Evolutionary conservation across 495 filamentous ascomycete species (phyloP).

Genomic region (Staphylotrichum longicolle): DNA sequence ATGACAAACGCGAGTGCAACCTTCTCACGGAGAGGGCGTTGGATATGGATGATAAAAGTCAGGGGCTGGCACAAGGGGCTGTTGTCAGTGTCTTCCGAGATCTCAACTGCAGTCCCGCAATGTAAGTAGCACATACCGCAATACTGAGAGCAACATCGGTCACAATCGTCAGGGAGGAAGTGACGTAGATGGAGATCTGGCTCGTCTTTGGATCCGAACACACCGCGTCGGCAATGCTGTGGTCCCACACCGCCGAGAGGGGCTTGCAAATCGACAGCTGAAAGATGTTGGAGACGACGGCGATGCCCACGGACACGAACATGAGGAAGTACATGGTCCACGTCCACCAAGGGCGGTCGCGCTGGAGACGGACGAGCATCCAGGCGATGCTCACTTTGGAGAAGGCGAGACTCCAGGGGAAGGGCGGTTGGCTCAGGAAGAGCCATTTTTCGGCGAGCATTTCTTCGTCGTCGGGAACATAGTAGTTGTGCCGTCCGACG

Average conservation of each 20-base stretch:
- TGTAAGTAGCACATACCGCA: background rate
- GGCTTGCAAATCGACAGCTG: background rate
- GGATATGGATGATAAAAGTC: background rate
- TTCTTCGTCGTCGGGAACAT: background rate
- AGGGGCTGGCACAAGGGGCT: background rate
- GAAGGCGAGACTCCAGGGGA: constrained; percentile 4
- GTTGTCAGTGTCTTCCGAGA: background rate
- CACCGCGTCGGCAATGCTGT: background rate
- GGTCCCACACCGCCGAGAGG: constrained; percentile 2
- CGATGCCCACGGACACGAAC: background rate
- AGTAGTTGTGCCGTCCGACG: constrained; percentile 4
- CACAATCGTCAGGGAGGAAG: background rate
- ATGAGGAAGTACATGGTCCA: constrained; percentile 10
- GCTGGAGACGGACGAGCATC: constrained; percentile 4
- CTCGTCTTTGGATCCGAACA: background rate
- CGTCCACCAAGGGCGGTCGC: constrained; percentile 1
- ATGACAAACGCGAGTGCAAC: background rate
- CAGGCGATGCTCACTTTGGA: constrained; percentile 5
- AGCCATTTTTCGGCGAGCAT: constrained; percentile 1
- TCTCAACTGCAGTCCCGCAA: too few species aligned
- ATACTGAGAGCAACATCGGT: constrained; percentile 2
- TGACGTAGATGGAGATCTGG: background rate
- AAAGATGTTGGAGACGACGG: constrained; percentile 3
- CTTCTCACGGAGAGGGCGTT: constrained; percentile 1
- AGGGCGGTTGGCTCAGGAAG: constrained; percentile 2